Evolutionary conservation across 176 grass and related monocot genomes (phyloP), one percentile per base, ranked within the genome.

Genomic region (Musa troglodytarum): DNA sequence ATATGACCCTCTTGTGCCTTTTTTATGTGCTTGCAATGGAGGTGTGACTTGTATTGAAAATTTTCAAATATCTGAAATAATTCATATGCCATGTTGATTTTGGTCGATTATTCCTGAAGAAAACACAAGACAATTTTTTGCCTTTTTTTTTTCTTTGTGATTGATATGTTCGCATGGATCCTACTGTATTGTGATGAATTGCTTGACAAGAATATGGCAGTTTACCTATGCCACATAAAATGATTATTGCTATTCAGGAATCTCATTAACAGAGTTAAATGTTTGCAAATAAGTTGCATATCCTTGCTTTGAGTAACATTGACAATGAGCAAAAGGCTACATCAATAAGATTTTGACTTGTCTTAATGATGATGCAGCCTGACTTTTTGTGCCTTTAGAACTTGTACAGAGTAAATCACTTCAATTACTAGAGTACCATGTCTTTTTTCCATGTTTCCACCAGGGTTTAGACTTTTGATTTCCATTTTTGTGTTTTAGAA

Each of bases 21-120:
- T 34, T 34, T 34, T 34, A 34, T 34, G 34, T 34, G 34, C 34
- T 70, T 20, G 20, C 16, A 20, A 51, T n/a, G 19, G 10, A 20
- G 8, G 11, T 70, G 17, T 51, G 14, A 12, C 51, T 21, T 52
- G 43, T 5, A 70, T 70, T 70, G 10, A 70, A 50, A 70, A n/a
- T 21, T 25, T 25, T 28, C 24, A 43, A 10, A 25, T 28, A 68
- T 3, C 65, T 68, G 20, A 68, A 15, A 68, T 50, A 50, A 50
- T 70, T 70, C 17, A 52, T 52, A 11, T 70, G 43, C 2, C 16
- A 20, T 70, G 49, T 70, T 10, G 43, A 70, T 16, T 50, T 70
- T 43, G 66, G 26, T 69, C 34, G n/a, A 25, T 65, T 11, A 65
- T 28, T 69, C 68, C 52, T 70, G 49, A 51, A 70, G 68, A 51